Evolutionary conservation across 257 asterid species (phyloP).

Genomic region (Sherardia arvensis): DNA sequence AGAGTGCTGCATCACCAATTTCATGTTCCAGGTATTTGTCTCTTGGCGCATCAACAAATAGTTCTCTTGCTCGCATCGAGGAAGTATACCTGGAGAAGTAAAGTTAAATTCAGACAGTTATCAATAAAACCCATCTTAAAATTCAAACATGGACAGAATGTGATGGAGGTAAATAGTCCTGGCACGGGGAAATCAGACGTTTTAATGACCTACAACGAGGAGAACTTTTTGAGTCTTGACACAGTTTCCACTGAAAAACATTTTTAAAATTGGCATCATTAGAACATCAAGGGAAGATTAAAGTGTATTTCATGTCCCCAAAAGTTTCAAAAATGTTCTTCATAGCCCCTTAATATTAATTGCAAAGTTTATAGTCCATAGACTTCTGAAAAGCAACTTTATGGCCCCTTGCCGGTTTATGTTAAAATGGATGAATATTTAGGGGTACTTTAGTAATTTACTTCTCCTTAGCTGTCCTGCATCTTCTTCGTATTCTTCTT

Average conservation of each 20-base stretch:
- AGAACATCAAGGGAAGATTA: slow-evolving; percentile 9
- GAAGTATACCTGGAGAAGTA: slow-evolving; percentile 40
- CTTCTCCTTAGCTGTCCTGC: too few relatives aligned
- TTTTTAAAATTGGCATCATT: neutral
- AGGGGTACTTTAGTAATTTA: too few relatives aligned
- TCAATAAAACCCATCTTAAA: neutral
- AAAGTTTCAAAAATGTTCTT: too few relatives aligned
- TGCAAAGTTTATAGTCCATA: too few relatives aligned
- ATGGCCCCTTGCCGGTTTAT: too few relatives aligned
- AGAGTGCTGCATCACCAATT: slow-evolving; percentile 41
- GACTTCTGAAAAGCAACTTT: too few relatives aligned
- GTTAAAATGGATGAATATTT: too few relatives aligned
- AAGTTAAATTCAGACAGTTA: neutral
- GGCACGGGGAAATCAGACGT: neutral
- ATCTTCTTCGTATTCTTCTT: too few relatives aligned
- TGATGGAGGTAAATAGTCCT: too few relatives aligned
- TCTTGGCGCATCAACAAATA: slow-evolving; percentile 49
- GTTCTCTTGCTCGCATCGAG: slow-evolving; percentile 50
- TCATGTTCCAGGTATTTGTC: slow-evolving; percentile 48
- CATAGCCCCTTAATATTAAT: too few relatives aligned
- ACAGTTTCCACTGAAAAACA: neutral
- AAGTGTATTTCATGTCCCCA: too few relatives aligned
- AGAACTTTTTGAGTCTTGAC: neutral
- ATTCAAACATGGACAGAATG: neutral
- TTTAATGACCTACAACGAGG: neutral